phyloP scores from a whole-genome alignment of 768 basidiomycete genomes.

The Rhodotorula sphaerocarpa region DNA sequence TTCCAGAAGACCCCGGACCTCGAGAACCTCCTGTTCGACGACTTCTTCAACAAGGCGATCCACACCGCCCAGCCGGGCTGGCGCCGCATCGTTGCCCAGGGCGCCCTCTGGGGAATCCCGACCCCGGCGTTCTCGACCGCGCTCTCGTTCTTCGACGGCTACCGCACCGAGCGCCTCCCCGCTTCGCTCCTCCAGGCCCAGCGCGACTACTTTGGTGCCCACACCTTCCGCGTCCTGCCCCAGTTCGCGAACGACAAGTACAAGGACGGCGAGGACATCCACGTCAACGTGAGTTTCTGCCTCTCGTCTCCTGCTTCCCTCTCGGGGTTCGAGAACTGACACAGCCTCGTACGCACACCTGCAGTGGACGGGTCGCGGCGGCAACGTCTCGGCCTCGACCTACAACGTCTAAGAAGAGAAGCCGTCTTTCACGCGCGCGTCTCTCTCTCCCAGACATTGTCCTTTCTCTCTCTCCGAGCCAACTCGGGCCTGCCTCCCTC shows the following conservation, averaged over 20 bases:
- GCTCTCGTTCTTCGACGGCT: conserved; percentile 97
- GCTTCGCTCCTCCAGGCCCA: conserved; percentile 93
- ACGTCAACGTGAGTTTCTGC: neutral
- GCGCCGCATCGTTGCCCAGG: conserved; percentile 93
- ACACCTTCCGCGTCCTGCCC: neutral
- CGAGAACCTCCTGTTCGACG: conserved; percentile 87
- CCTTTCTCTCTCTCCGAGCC: too few relatives aligned
- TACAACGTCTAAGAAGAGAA: neutral
- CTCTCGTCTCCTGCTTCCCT: neutral
- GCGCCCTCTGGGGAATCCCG: conserved; percentile 93
- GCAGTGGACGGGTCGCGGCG: conserved; percentile 1
- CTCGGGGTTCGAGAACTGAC: too few relatives aligned
- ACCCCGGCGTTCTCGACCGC: conserved; percentile 97
- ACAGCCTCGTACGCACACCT: too few relatives aligned
- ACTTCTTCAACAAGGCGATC: conserved; percentile 94
- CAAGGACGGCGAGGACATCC: neutral
- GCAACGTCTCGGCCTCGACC: neutral
- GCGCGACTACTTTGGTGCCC: conserved; percentile 44
- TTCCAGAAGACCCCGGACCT: conserved; percentile 75
- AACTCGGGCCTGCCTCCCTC: too few relatives aligned
- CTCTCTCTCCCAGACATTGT: too few relatives aligned
- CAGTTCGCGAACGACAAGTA: conserved; percentile 3
- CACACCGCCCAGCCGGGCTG: conserved; percentile 95
- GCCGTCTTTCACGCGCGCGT: too few relatives aligned
- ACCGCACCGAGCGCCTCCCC: conserved; percentile 87